Base-by-base conservation (phyloP, 2,329 filamentous ascomycete genomes). In the Magnaporthiopsis incrustans region DNA sequence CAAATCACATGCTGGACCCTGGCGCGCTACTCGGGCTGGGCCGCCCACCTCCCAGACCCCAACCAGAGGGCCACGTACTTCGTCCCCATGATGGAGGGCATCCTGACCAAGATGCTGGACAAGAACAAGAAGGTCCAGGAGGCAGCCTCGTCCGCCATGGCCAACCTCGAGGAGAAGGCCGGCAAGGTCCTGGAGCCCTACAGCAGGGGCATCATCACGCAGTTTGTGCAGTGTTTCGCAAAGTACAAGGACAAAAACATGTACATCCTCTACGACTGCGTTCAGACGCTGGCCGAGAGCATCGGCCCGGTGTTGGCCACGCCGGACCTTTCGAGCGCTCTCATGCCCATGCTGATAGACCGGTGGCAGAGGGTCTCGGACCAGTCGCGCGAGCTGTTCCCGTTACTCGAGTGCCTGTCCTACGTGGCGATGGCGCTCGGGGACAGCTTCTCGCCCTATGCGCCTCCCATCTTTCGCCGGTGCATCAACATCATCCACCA, bases 231-330 rank as follows among this genome's bases (percentile, higher is more conserved):
- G 66, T 99, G 95, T 76, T 99, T 99, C 77, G 85, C 82, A 63
- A 92, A 90, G 77, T 99, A 98, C 85, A 98, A 99, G 82, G 94
- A 98, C 76, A 89, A 92, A 71, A 99, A 99, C 79, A 97, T 98
- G 87, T 97, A 96, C 79, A 96, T 98, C 64, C 85, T 99, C 44
- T 99, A 99, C 78, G 95, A 99, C 77, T 98, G 95, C 75, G 91
- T 99, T 44, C 95, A 99, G 78, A 99, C 95, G 0, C 81, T 99
- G 65, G 95, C 95, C 4, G 95, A 99, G 75, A 89, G 92, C 72
- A 89, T 98, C 64, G 92, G 92, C 14, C 87, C 89, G 8, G 86
- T 89, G 44, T 81, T 99, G 68, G 89, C 92, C n/a, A 83, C 86
- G 66, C 89, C 89, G 8, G 85, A 93, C 63, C 84, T 97, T n/a